These are phyloP conservation scores for Phytopythium montanum DNA, from an alignment of 352 stramenopile species.

Conservation along the genomic window DNA sequence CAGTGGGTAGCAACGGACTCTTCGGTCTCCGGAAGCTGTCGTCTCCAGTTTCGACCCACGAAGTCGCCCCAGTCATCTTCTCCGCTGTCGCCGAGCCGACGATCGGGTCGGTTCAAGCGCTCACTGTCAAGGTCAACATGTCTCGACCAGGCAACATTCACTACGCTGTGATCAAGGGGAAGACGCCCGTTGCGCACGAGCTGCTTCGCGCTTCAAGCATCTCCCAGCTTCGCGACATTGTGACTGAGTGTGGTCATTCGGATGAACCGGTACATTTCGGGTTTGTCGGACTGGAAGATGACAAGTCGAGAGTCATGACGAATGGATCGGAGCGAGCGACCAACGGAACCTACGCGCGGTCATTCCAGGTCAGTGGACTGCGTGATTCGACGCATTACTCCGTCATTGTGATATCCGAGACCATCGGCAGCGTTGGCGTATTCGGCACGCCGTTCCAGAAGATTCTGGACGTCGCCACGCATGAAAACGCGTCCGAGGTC, in stretches of 20 bases:
- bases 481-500: conserved; percentile 64
- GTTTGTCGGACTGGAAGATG: background rate
- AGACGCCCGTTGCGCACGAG: conserved; percentile 9
- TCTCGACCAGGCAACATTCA: conserved; percentile 45
- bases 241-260: conserved; percentile 12
- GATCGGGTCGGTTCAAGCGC: conserved; percentile 44
- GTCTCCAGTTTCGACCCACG: conserved; percentile 37
- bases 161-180: conserved; percentile 27
- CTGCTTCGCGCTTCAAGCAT: conserved; percentile 17
- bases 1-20: conserved; percentile 45
- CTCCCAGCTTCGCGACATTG: conserved; percentile 20
- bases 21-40: conserved; percentile 23
- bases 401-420: conserved; percentile 63
- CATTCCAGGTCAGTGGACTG: conserved; percentile 38
- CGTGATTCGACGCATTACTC: conserved; percentile 44
- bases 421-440: conserved; percentile 51
- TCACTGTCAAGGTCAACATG: conserved; percentile 42
- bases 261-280: background rate
- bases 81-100: conserved; percentile 23
- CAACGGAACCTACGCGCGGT: conserved; percentile 14
- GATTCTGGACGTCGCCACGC: conserved; percentile 47
- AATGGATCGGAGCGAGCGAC: background rate
- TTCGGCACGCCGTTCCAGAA: conserved; percentile 41
- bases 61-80: conserved; percentile 39
- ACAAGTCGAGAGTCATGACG: conserved; percentile 1